Percentiles rank a stretch among this genome's conserved stretches.
Conservation (phyloP, 495 filamentous ascomycete genomes). For the Aspergillus taichungensis region DNA sequence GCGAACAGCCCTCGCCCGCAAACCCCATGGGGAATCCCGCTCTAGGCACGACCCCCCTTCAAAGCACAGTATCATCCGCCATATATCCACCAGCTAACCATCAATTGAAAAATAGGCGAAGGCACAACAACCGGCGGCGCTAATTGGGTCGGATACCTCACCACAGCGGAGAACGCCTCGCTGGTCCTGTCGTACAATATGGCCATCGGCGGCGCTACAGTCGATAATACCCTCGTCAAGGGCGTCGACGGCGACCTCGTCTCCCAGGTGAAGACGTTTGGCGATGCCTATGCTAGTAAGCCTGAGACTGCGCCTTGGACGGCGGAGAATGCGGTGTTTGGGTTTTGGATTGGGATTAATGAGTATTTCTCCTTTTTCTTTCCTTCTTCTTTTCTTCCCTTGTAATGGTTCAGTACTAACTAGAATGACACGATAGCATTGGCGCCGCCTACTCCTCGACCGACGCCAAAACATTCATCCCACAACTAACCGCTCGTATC, state of each 20-base stretch:
- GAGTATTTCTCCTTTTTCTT: constrained; percentile 35
- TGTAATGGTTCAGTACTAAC: neutral
- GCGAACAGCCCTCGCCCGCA: constrained; percentile 45
- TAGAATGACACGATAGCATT: constrained; percentile 27
- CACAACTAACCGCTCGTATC: constrained; percentile 50
- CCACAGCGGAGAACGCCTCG: constrained; percentile 43
- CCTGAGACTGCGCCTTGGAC: constrained; percentile 49
- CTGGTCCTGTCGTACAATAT: constrained; percentile 48
- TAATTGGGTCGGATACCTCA: constrained; percentile 50
- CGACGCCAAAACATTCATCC: constrained; percentile 35
- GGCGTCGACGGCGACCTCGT: constrained; percentile 18
- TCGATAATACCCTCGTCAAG: constrained; percentile 39
- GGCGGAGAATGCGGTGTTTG: constrained; percentile 52
- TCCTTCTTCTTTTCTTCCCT: neutral
- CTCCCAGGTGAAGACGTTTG: constrained; percentile 22
- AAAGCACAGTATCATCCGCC: neutral
- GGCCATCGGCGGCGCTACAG: constrained; percentile 48
- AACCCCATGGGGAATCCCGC: constrained; percentile 74
- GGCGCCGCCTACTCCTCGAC: constrained; percentile 52
- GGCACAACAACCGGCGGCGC: constrained; percentile 42
- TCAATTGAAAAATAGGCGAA: constrained; percentile 22
- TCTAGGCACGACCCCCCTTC: constrained; percentile 14
- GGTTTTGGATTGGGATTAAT: constrained; percentile 73
- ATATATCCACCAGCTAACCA: neutral
- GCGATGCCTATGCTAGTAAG: constrained; percentile 17